A percentile compares a stretch with the other conserved stretches of the same genome.
Conservation (phyloP, 2,329 filamentous ascomycete genomes). For the Purpureocillium takamizusanense region DNA sequence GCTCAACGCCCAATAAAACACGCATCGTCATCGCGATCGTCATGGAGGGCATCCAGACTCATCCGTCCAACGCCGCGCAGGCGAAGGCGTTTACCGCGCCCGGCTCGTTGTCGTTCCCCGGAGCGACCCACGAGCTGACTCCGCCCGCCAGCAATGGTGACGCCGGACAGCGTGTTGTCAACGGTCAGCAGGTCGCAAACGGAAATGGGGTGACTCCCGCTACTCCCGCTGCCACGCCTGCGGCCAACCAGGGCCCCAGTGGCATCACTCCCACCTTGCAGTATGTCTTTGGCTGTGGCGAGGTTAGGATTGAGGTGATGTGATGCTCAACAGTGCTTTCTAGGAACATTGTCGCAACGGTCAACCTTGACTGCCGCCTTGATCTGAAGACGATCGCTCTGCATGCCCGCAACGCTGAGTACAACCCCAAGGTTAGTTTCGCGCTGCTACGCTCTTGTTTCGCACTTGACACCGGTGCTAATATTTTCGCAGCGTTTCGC, state of each 20-base stretch:
- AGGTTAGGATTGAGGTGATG: slow-evolving; percentile 21
- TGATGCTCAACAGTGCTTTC: slow-evolving; percentile 43
- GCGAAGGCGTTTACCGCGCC: slow-evolving; percentile 93
- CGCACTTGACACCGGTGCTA: slow-evolving; percentile 2
- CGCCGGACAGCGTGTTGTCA: slow-evolving; percentile 23
- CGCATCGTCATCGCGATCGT: slow-evolving; percentile 22
- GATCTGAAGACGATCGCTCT: slow-evolving; percentile 98
- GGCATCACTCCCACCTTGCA: slow-evolving; percentile 90
- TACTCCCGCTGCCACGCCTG: slow-evolving; percentile 88
- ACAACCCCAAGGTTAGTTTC: slow-evolving; percentile 81
- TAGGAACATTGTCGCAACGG: slow-evolving; percentile 99
- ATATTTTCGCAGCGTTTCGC: slow-evolving; percentile 74
- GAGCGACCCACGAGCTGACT: slow-evolving; percentile 72
- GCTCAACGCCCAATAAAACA: slow-evolving; percentile 3
- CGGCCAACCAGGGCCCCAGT: slow-evolving; percentile 71
- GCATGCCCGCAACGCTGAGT: slow-evolving; percentile 96
- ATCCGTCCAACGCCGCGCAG: slow-evolving; percentile 84
- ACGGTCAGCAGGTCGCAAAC: slow-evolving; percentile 48
- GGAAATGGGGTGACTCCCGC: slow-evolving; percentile 77
- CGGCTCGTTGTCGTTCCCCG: slow-evolving; percentile 85
- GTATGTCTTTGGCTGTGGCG: slow-evolving; percentile 60
- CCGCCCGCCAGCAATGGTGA: slow-evolving; percentile 69
- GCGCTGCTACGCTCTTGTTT: slow-evolving; percentile 12
- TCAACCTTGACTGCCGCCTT: slow-evolving; percentile 94
- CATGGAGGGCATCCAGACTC: slow-evolving; percentile 88